Base-by-base conservation (phyloP, 2,329 filamentous ascomycete genomes). In the Pseudodiploospora longispora region DNA sequence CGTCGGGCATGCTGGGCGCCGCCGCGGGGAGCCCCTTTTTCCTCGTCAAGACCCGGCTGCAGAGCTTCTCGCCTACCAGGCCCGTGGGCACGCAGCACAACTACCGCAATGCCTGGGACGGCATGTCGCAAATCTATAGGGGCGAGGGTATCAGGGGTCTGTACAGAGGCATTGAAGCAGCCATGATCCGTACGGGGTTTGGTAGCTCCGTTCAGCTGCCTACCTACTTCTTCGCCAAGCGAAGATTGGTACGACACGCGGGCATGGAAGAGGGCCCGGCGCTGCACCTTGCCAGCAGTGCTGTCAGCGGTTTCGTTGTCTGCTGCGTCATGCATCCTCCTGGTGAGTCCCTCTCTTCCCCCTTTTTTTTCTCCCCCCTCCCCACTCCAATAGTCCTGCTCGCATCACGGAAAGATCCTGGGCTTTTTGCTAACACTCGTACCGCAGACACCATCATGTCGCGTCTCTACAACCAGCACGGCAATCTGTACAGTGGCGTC, bases 321-420 rank as follows among this genome's bases (percentile, higher is more conserved):
- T 98, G 93, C 70, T 87, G 87, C 55, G 83, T 97, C 51, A 98
- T 98, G 93, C 93, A 98, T 60, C 93, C 93, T 43, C 93, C 93
- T 59, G 85, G 85, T 88, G 67, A 61, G 76, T 63, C 49, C 10
- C 29, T 12, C 3, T n/a, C n/a, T n/a, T n/a, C n/a, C n/a, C n/a
- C n/a, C n/a, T n/a, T n/a, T n/a, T n/a, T n/a, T n/a, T n/a, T n/a
- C n/a, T n/a, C n/a, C n/a, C 10, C 29, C 27, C 3, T n/a, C n/a
- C 31, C 2, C 19, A n/a, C 4, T n/a, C 30, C 35, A 6, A 3
- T 29, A 7, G 5, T 9, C 34, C 19, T 19, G 19, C 19, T 19
- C 8, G 27, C 29, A 10, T 40, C 10, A 6, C 27, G 12, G 19
- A 34, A 10, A 9, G 19, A 31, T 36, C n/a, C 38, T 37, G 19